Evolutionary conservation across 116 monocot genomes (phyloP).

Genomic region (Cymodocea nodosa): DNA sequence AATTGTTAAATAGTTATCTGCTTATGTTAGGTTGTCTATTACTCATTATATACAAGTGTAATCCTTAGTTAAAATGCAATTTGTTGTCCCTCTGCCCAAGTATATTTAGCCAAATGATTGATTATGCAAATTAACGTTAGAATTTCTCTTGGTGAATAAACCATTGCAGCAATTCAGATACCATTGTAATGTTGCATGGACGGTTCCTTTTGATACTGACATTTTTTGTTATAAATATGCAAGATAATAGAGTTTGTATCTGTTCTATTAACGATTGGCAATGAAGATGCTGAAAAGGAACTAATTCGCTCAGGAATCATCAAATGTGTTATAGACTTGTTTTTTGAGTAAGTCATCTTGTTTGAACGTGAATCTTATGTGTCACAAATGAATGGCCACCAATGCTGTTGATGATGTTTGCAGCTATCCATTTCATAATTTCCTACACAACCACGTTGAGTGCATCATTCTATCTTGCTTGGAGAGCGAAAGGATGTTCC

Average conservation of each 20-base stretch:
- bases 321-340: slow-evolving; percentile 49
- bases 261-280: slow-evolving; percentile 68
- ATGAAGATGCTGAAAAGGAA: slow-evolving; percentile 75
- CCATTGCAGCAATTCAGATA: no score
- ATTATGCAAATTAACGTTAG: no score
- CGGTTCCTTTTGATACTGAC: no score
- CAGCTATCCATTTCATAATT: slow-evolving; percentile 97
- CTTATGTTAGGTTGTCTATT: no score
- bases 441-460: slow-evolving; percentile 91
- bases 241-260: slow-evolving; percentile 94
- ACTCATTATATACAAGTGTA: no score
- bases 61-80: no score
- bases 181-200: no score
- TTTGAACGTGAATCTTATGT: background rate
- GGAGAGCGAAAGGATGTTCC: slow-evolving; percentile 50
- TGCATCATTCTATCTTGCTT: slow-evolving; percentile 73
- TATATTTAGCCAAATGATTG: no score
- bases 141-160: no score
- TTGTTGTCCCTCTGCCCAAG: no score
- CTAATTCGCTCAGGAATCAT: slow-evolving; percentile 54
- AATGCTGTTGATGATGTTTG: slow-evolving; percentile 4
- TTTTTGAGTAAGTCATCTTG: slow-evolving; percentile 62
- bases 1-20: no score
- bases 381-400: background rate
- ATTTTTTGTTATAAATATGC: slow-evolving; percentile 3